Percentiles rank a stretch among this genome's conserved stretches.
These are phyloP conservation scores for Phytophthora uliginosa DNA, from an alignment of 352 stramenopile genomes.

Conservation along the genomic window DNA sequence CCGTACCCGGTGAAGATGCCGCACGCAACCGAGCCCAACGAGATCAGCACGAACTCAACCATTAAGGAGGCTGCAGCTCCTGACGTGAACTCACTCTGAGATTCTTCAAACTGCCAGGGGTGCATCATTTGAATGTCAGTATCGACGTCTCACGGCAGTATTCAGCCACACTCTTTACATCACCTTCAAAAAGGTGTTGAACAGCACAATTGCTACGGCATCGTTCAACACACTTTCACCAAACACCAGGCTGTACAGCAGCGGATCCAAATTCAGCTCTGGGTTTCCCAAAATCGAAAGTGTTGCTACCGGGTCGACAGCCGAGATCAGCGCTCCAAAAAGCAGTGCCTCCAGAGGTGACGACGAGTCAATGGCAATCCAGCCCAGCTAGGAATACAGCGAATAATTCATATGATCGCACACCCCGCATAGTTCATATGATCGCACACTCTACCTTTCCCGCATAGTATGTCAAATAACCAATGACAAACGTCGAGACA, in stretches of 20 bases:
- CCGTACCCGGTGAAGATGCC: slow-evolving; percentile 78
- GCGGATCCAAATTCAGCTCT: slow-evolving; percentile 92
- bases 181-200: slow-evolving; percentile 96
- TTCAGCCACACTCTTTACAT: not conserved
- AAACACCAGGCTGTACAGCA: slow-evolving; percentile 96
- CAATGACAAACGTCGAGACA: slow-evolving; percentile 97
- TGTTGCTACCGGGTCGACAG: slow-evolving; percentile 97
- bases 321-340: slow-evolving; percentile 97
- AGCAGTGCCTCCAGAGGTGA: slow-evolving; percentile 96
- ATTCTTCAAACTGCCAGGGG: slow-evolving; percentile 73
- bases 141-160: not conserved
- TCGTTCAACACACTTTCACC: slow-evolving; percentile 98
- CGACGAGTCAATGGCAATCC: slow-evolving; percentile 91
- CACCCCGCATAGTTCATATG: not conserved
- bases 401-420: not conserved
- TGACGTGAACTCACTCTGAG: slow-evolving; percentile 76
- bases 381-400: slow-evolving; percentile 47
- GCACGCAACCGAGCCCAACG: slow-evolving; percentile 80
- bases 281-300: slow-evolving; percentile 96
- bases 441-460: slow-evolving; percentile 49
- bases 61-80: slow-evolving; percentile 70
- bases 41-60: slow-evolving; percentile 84
- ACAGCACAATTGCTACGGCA: slow-evolving; percentile 98
- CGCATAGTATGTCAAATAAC: slow-evolving; percentile 93
- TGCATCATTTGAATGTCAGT: not conserved